These are phyloP conservation scores for Monosporascus sp. DNA, from an alignment of 2,329 filamentous ascomycete species.

Conservation along the genomic window DNA sequence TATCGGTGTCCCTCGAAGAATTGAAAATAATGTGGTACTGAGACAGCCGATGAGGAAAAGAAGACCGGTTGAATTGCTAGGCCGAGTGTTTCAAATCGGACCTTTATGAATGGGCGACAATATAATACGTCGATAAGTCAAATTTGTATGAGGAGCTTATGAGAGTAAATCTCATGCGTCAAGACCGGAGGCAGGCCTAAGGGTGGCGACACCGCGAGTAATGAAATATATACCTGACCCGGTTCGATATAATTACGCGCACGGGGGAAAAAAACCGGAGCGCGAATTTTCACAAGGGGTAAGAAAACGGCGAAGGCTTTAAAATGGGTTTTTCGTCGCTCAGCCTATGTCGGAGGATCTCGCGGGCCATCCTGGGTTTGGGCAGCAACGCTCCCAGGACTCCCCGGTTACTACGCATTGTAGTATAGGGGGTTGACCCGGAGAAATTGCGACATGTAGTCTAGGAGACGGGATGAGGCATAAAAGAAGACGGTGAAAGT, in stretches of 20 bases:
- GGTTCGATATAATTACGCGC: neutral
- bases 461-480: slow-evolving; percentile 20
- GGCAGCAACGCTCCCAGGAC: slow-evolving; percentile 36
- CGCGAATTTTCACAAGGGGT: slow-evolving; percentile 4
- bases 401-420: slow-evolving; percentile 23
- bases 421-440: slow-evolving; percentile 19
- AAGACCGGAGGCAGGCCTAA: neutral
- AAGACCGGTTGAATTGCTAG: slow-evolving; percentile 16
- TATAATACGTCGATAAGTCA: slow-evolving; percentile 7
- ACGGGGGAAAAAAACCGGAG: neutral
- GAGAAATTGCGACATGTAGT: slow-evolving; percentile 21
- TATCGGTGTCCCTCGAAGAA: neutral
- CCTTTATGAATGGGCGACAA: slow-evolving; percentile 11
- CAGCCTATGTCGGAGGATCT: slow-evolving; percentile 30
- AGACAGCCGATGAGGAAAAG: slow-evolving; percentile 9
- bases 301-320: slow-evolving; percentile 14
- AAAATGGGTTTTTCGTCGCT: slow-evolving; percentile 20
- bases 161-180: neutral
- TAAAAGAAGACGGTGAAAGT: slow-evolving; percentile 6
- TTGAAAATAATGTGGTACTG: neutral
- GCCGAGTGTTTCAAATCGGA: slow-evolving; percentile 17
- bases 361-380: slow-evolving; percentile 30
- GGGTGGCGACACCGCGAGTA: neutral
- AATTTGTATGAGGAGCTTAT: slow-evolving; percentile 1
- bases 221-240: slow-evolving; percentile 14